Evolutionary conservation across 148 eudicot species (phyloP).

Genomic region (Camellia lanceoleosa): DNA sequence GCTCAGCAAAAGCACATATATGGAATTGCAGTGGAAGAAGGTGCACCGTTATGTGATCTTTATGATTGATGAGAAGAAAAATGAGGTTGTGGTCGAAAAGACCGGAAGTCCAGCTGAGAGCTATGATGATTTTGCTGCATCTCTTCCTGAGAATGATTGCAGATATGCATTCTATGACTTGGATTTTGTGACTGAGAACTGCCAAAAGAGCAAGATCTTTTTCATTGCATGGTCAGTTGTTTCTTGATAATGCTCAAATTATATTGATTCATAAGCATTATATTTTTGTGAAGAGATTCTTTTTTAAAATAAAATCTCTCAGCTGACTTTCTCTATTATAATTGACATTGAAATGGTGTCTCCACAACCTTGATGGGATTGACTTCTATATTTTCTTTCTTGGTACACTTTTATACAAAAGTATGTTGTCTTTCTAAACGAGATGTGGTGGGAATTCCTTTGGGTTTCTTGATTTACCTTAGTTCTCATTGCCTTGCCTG

Average conservation of each 20-base stretch:
- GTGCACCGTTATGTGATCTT: constrained; percentile 69
- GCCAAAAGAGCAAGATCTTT: constrained; percentile 73
- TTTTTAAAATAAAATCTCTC: background rate
- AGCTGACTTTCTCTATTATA: too few species aligned
- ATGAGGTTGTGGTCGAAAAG: constrained; percentile 73
- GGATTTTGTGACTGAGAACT: constrained; percentile 60
- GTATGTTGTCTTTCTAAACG: too few species aligned
- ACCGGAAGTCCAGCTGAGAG: constrained; percentile 65
- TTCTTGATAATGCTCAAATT: background rate
- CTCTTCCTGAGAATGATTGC: constrained; percentile 76
- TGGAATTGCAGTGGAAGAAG: constrained; percentile 68
- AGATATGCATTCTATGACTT: constrained; percentile 71
- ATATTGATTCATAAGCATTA: background rate
- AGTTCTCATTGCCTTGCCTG: too few species aligned
- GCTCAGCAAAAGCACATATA: constrained; percentile 48
- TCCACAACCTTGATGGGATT: too few species aligned
- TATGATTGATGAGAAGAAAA: constrained; percentile 71
- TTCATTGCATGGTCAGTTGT: constrained; percentile 66
- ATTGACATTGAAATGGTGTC: too few species aligned
- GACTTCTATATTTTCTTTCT: too few species aligned
- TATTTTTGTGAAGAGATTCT: background rate
- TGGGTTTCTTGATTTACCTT: too few species aligned
- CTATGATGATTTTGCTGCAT: constrained; percentile 70
- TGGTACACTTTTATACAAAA: too few species aligned
- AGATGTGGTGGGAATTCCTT: too few species aligned